phyloP scores from a whole-genome alignment of 306 rosid species.

The Abrus pulchellus region DNA sequence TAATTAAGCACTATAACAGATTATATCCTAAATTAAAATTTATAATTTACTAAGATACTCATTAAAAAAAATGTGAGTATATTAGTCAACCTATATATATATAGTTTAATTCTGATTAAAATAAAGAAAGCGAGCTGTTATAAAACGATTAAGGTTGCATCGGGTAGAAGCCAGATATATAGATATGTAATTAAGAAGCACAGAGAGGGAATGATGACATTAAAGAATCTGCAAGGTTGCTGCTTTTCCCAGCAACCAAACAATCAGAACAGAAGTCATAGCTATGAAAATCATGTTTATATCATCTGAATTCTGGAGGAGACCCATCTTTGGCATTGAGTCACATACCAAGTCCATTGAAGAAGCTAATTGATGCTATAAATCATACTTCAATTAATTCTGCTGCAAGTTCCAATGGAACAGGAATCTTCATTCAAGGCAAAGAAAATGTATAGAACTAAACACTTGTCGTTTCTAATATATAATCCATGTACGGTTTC shows the following conservation, averaged over 20 bases:
- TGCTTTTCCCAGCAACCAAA: slow-evolving; percentile 40
- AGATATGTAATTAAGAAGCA: neutral
- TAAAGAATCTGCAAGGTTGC: neutral
- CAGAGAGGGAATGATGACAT: slow-evolving; percentile 13
- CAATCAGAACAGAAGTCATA: slow-evolving; percentile 3
- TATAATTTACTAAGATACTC: no score
- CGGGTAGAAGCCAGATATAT: no score
- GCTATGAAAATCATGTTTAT: neutral
- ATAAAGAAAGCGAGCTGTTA: neutral
- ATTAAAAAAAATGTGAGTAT: no score
- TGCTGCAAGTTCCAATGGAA: slow-evolving; percentile 37
- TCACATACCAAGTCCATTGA: neutral
- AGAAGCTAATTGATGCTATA: neutral
- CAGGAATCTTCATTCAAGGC: slow-evolving; percentile 39
- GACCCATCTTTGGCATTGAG: neutral
- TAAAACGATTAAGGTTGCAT: neutral
- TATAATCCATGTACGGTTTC: slow-evolving; percentile 4
- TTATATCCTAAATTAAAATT: no score
- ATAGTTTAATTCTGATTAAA: neutral
- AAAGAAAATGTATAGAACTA: slow-evolving; percentile 24
- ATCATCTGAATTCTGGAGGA: neutral
- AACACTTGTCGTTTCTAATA: neutral
- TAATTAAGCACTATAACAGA: no score
- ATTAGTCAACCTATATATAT: no score
- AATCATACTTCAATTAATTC: neutral